Conservation (phyloP, 192 early-diverging fungal species). For the Backusella morwellensis region DNA sequence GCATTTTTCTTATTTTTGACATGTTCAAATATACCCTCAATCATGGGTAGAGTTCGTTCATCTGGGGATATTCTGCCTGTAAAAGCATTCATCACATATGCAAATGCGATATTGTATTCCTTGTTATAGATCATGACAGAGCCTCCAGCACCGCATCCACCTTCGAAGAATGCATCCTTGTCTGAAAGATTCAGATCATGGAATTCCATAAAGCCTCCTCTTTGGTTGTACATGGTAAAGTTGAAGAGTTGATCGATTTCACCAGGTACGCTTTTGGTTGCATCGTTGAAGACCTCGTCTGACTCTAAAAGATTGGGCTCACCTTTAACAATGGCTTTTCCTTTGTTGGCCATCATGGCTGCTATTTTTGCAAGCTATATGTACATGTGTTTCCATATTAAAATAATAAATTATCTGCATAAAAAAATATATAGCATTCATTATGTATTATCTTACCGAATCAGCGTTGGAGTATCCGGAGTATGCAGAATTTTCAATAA, state of each 20-base stretch:
- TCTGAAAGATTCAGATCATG: slow-evolving; percentile 12
- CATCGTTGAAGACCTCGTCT: slow-evolving; percentile 23
- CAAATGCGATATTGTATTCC: slow-evolving; percentile 53
- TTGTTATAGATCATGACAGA: slow-evolving; percentile 55
- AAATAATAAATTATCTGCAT: neutral
- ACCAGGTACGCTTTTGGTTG: slow-evolving; percentile 17
- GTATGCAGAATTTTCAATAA: slow-evolving; percentile 45
- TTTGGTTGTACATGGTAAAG: slow-evolving; percentile 23
- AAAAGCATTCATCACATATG: slow-evolving; percentile 57
- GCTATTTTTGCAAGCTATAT: slow-evolving; percentile 54
- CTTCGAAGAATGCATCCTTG: slow-evolving; percentile 39
- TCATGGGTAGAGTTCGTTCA: neutral
- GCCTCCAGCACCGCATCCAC: slow-evolving; percentile 54
- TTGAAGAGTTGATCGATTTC: slow-evolving; percentile 24
- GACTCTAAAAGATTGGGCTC: slow-evolving; percentile 29
- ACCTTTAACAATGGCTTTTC: slow-evolving; percentile 31
- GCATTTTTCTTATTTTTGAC: neutral
- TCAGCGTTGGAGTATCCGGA: slow-evolving; percentile 55
- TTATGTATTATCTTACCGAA: slow-evolving; percentile 30
- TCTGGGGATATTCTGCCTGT: neutral
- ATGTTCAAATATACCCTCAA: neutral
- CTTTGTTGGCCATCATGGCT: slow-evolving; percentile 60
- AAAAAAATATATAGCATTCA: neutral
- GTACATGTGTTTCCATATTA: neutral
- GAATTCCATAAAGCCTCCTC: slow-evolving; percentile 43